Conservation (phyloP, 345 rosid species). For the Nasturtium officinale region DNA sequence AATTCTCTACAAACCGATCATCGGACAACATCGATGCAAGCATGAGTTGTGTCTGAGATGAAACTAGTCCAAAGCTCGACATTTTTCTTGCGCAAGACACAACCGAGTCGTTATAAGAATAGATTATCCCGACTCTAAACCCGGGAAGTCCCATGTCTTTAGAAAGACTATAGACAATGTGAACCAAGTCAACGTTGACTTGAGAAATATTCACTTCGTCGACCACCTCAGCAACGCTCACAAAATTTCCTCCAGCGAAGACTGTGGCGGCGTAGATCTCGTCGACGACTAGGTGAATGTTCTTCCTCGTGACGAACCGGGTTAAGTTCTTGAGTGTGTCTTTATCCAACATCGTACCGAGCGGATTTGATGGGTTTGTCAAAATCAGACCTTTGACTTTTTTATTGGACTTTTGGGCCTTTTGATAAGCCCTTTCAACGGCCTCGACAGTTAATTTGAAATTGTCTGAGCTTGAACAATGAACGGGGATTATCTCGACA, state of each 20-base stretch:
- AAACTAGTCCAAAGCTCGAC: slow-evolving; percentile 88
- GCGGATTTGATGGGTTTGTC: slow-evolving; percentile 88
- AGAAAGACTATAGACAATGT: slow-evolving; percentile 79
- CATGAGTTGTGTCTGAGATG: slow-evolving; percentile 69
- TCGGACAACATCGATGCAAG: slow-evolving; percentile 79
- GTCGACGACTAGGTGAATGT: slow-evolving; percentile 78
- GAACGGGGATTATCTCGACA: slow-evolving; percentile 60
- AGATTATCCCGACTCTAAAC: slow-evolving; percentile 75
- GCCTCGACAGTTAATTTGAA: slow-evolving; percentile 60
- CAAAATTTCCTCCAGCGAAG: slow-evolving; percentile 56
- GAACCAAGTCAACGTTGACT: slow-evolving; percentile 61
- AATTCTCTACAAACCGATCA: slow-evolving; percentile 54
- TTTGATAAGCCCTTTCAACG: slow-evolving; percentile 58
- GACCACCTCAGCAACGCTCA: slow-evolving; percentile 68
- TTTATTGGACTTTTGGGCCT: slow-evolving; percentile 51
- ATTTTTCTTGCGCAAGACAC: slow-evolving; percentile 68
- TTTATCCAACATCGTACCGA: slow-evolving; percentile 63
- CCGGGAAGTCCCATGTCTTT: slow-evolving; percentile 96
- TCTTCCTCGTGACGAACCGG: slow-evolving; percentile 53
- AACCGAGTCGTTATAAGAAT: slow-evolving; percentile 71
- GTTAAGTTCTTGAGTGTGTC: slow-evolving; percentile 54
- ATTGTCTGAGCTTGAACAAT: slow-evolving; percentile 67
- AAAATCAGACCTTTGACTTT: slow-evolving; percentile 75
- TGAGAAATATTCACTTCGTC: slow-evolving; percentile 45
- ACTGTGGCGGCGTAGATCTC: slow-evolving; percentile 82